phyloP scores from a whole-genome alignment of 2,329 filamentous ascomycete genomes.

The Stemphylium lycopersici region DNA sequence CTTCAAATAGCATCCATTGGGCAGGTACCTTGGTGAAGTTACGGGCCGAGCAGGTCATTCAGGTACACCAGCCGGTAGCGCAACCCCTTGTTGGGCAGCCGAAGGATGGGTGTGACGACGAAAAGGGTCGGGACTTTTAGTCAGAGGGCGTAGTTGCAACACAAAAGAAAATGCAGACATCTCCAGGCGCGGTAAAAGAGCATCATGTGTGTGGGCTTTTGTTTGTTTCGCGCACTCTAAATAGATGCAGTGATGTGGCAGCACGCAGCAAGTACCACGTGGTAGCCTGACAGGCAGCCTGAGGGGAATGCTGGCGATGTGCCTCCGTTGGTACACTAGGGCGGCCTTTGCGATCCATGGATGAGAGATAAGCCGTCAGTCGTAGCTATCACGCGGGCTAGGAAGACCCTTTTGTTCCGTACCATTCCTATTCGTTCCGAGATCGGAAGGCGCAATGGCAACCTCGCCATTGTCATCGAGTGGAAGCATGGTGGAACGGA shows the following conservation, averaged over 20 bases:
- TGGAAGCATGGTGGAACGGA: background rate
- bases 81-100: too few relatives aligned
- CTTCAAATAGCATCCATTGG: background rate
- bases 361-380: slow-evolving; percentile 1
- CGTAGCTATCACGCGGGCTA: slow-evolving; percentile 14
- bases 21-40: background rate
- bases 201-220: background rate
- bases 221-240: background rate
- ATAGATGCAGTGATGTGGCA: background rate
- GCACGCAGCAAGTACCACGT: background rate
- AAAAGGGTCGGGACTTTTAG: too few relatives aligned
- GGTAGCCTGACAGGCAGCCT: background rate
- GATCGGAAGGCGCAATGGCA: slow-evolving; percentile 19
- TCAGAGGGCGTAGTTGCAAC: too few relatives aligned
- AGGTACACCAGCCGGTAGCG: too few relatives aligned
- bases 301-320: background rate
- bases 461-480: background rate
- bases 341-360: background rate
- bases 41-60: too few relatives aligned
- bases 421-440: slow-evolving; percentile 22
- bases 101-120: too few relatives aligned
- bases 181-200: too few relatives aligned
- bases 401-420: slow-evolving; percentile 5
- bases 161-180: background rate
- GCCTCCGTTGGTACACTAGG: background rate